Conservation (phyloP, 306 rosid species). For the Alnus rubra region DNA sequence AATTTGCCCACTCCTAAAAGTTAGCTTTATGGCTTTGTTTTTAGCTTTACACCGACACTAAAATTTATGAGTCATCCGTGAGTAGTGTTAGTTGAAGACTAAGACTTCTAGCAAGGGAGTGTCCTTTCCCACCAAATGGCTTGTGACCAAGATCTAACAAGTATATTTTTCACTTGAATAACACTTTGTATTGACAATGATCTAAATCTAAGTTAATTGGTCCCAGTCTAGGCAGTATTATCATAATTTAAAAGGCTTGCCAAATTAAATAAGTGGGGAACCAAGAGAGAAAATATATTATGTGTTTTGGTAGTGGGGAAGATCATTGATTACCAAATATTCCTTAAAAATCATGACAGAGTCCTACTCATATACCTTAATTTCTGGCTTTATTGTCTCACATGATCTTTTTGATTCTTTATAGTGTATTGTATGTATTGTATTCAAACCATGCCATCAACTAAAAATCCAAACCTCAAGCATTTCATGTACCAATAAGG, state of each 20-base stretch:
- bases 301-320: background rate
- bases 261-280: background rate
- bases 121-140: constrained; percentile 17
- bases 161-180: background rate
- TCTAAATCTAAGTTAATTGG: background rate
- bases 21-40: too few species aligned
- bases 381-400: too few species aligned
- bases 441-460: background rate
- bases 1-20: too few species aligned
- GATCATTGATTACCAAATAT: background rate
- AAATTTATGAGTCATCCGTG: too few species aligned
- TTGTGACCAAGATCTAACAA: background rate
- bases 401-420: too few species aligned
- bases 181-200: background rate
- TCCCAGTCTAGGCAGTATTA: background rate
- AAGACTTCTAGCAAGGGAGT: background rate
- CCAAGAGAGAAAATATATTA: background rate
- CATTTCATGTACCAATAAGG: background rate
- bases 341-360: background rate
- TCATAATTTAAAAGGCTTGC: background rate
- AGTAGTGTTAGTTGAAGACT: background rate
- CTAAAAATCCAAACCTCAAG: background rate
- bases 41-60: too few species aligned
- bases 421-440: too few species aligned
- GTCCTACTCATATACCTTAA: background rate